Base-by-base conservation (phyloP, 805 yeast species). In the Wickerhamiella dianesei region DNA sequence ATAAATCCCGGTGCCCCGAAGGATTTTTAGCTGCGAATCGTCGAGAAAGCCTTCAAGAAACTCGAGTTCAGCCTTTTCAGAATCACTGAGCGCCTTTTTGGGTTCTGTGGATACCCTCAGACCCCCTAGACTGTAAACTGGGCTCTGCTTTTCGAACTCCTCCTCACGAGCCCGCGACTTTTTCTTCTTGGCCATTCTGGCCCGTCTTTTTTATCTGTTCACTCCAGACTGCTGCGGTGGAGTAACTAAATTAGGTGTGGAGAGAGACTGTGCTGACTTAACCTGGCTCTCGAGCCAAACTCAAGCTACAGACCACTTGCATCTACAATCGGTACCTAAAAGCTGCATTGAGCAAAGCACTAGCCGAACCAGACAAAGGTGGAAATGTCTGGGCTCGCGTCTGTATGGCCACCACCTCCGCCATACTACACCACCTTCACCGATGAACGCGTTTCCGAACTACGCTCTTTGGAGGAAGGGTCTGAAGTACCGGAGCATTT, bases 401-500 rank as follows among this genome's bases (percentile, higher is more conserved):
- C 95, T 4, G 70, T 89, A 39, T 92, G 84, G 55, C 98, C 98
- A 2, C 94, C 94, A 1, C 97, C 98, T 2, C 98, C 98, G 6
- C 82, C 83, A 6, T 85, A 76, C 59, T 74, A 77, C 54, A 75
- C 77, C 59, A 76, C 72, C 56, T 89, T 85, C 67, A 84, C 95
- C 0, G 59, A 67, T 2, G 83, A 76, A 49, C 87, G 58, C 54
- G 75, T 50, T 43, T 53, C 57, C 13, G 53, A 58, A 17, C 41
- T 43, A 6, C 32, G 32, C n/a, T n/a, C n/a, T n/a, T n/a, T n/a
- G n/a, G n/a, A n/a, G n/a, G n/a, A n/a, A n/a, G n/a, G n/a, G n/a
- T n/a, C n/a, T n/a, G n/a, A n/a, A n/a, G 25, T 35, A 12, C 46
- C 48, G 3, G 45, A 43, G 37, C 43, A 55, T 37, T 45, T 55